A percentile compares a stretch with the other conserved stretches of the same genome.
Conservation (phyloP, 2,329 filamentous ascomycete species). For the Diaporthe sp. region DNA sequence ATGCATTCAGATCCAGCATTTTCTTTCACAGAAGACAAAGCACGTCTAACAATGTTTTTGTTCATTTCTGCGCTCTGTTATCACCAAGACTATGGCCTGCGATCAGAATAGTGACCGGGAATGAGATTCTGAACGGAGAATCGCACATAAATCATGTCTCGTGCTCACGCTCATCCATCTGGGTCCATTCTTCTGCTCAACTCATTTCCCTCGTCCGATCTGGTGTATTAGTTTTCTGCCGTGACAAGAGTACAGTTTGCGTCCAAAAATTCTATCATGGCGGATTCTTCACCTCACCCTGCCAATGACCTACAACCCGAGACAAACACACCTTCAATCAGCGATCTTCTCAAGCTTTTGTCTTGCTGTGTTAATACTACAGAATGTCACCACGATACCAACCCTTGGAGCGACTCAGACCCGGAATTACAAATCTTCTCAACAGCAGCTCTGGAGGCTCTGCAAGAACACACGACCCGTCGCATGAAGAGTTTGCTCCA, state of each 20-base stretch:
- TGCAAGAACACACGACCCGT: neutral
- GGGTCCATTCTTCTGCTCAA: neutral
- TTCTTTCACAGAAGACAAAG: conserved; percentile 25
- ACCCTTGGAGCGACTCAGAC: conserved; percentile 11
- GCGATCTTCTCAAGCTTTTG: neutral
- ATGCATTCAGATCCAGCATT: neutral
- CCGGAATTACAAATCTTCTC: neutral
- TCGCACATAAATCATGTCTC: neutral
- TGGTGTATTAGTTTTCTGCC: no score
- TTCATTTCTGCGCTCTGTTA: neutral
- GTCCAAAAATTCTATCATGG: neutral
- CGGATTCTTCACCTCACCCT: neutral
- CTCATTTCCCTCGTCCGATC: neutral
- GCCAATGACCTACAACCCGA: neutral
- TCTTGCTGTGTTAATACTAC: neutral
- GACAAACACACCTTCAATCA: neutral
- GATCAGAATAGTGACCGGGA: neutral
- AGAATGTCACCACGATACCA: conserved; percentile 14
- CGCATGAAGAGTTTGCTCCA: neutral
- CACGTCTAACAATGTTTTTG: conserved; percentile 3
- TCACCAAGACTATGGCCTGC: neutral
- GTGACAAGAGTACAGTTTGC: neutral
- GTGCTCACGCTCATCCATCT: neutral
- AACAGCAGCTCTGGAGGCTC: conserved; percentile 12
- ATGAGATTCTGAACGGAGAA: neutral